Conservation (phyloP, 768 basidiomycete genomes). For the Serendipita sp. region DNA sequence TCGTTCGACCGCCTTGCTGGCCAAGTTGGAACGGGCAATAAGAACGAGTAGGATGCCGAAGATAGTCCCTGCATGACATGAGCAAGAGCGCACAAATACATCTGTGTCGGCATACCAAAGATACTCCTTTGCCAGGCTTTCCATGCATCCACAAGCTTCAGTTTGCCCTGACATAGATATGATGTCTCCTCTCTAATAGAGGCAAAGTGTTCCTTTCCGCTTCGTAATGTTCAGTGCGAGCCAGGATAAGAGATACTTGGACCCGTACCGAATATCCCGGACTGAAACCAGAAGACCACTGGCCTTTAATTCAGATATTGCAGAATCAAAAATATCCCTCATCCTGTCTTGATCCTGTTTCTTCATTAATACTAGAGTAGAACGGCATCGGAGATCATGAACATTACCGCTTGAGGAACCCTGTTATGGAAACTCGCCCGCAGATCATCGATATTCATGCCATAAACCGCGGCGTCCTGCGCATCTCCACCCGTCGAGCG, state of each 20-base stretch:
- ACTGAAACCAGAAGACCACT: constrained; percentile 60
- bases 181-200: constrained; percentile 54
- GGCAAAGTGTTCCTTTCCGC: constrained; percentile 60
- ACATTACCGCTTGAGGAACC: neutral
- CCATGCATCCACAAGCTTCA: constrained; percentile 55
- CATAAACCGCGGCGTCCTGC: constrained; percentile 66
- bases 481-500: constrained; percentile 32
- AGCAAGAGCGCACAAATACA: neutral
- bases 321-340: constrained; percentile 61
- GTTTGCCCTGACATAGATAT: constrained; percentile 47
- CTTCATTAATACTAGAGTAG: neutral
- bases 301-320: constrained; percentile 57
- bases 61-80: constrained; percentile 13
- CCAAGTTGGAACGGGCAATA: constrained; percentile 28
- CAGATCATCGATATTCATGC: constrained; percentile 43
- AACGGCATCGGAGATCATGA: neutral
- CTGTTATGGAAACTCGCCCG: constrained; percentile 22
- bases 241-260: constrained; percentile 3
- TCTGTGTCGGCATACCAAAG: constrained; percentile 32
- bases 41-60: constrained; percentile 20
- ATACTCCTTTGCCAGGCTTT: constrained; percentile 48
- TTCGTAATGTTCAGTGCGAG: constrained; percentile 19
- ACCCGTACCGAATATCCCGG: constrained; percentile 46
- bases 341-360: neutral
- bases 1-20: constrained; percentile 39